Evolutionary conservation across 768 basidiomycete genomes (phyloP).

Genomic region (Strobilomyces dryophilus): DNA sequence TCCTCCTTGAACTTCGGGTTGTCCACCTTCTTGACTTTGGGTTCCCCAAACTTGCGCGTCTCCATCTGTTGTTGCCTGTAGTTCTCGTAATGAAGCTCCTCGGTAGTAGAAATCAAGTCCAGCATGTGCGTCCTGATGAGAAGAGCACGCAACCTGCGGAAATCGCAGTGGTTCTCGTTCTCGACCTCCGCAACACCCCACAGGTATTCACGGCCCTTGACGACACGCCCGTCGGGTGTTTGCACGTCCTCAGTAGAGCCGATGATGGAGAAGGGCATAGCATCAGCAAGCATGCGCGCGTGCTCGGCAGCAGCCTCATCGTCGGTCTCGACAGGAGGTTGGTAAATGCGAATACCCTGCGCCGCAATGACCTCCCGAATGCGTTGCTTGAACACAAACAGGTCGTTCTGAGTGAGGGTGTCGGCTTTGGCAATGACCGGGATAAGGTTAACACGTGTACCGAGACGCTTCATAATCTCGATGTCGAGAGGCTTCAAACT

Average conservation of each 20-base stretch:
- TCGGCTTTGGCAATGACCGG: conserved; percentile 98
- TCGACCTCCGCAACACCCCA: conserved; percentile 99
- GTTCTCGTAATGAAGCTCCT: conserved; percentile 95
- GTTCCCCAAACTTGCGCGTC: conserved; percentile 97
- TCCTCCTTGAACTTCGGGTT: conserved; percentile 99
- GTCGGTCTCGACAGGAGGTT: conserved; percentile 87
- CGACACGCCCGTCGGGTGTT: conserved; percentile 84
- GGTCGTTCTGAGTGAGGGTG: conserved; percentile 91
- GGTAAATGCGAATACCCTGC: conserved; percentile 93
- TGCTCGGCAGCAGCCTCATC: conserved; percentile 85
- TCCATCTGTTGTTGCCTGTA: conserved; percentile 99
- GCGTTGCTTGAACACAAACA: conserved; percentile 88
- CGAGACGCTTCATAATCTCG: conserved; percentile 99
- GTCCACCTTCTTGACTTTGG: conserved; percentile 97
- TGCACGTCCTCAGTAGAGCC: conserved; percentile 94
- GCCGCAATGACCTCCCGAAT: conserved; percentile 89
- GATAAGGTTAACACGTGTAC: conserved; percentile 96
- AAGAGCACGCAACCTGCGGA: conserved; percentile 93
- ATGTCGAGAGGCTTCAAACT: conserved; percentile 95
- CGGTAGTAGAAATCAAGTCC: conserved; percentile 93
- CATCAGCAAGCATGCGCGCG: conserved; percentile 79
- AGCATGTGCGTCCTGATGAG: conserved; percentile 98
- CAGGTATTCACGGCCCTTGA: conserved; percentile 97
- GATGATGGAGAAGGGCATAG: conserved; percentile 98
- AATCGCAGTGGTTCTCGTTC: conserved; percentile 99